A percentile compares a stretch with the other conserved stretches of the same genome.
Evolutionary conservation across 2,329 filamentous ascomycete genomes (phyloP).

Genomic region (Alternaria dauci): DNA sequence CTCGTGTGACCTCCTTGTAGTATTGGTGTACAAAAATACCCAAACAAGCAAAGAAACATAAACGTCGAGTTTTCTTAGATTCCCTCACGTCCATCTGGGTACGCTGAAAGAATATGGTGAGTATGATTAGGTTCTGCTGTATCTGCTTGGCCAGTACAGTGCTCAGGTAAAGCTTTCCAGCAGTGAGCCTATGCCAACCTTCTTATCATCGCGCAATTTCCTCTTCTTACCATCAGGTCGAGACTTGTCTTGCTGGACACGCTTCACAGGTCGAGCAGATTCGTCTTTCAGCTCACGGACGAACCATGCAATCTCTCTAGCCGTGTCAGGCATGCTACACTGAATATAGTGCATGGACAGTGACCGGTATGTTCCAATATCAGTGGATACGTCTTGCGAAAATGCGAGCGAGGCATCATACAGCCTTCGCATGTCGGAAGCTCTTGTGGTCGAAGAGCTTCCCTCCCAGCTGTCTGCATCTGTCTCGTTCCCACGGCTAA

Average conservation of each 20-base stretch:
- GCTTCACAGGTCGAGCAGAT: background rate
- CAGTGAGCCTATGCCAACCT: slow-evolving; percentile 33
- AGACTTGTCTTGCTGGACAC: background rate
- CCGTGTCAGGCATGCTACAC: background rate
- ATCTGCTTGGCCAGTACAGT: background rate
- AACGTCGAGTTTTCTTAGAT: background rate
- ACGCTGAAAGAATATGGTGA: background rate
- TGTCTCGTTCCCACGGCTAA: background rate
- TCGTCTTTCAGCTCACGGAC: slow-evolving; percentile 4
- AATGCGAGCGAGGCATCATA: slow-evolving; percentile 16
- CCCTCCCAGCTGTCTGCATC: slow-evolving; percentile 15
- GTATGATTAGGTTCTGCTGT: background rate
- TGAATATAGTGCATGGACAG: slow-evolving; percentile 12
- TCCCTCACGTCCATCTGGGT: background rate
- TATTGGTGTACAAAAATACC: background rate
- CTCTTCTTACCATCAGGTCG: slow-evolving; percentile 27
- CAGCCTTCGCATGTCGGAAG: slow-evolving; percentile 23
- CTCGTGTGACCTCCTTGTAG: background rate
- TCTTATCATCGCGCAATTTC: slow-evolving; percentile 30
- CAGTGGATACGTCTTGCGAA: background rate
- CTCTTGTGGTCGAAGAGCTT: slow-evolving; percentile 9
- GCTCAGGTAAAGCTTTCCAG: slow-evolving; percentile 28
- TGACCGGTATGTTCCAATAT: background rate
- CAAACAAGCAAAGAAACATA: background rate
- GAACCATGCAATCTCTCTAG: slow-evolving; percentile 15